Base-by-base conservation (phyloP, 116 monocot species). In the Papilionanthe hybrid region DNA sequence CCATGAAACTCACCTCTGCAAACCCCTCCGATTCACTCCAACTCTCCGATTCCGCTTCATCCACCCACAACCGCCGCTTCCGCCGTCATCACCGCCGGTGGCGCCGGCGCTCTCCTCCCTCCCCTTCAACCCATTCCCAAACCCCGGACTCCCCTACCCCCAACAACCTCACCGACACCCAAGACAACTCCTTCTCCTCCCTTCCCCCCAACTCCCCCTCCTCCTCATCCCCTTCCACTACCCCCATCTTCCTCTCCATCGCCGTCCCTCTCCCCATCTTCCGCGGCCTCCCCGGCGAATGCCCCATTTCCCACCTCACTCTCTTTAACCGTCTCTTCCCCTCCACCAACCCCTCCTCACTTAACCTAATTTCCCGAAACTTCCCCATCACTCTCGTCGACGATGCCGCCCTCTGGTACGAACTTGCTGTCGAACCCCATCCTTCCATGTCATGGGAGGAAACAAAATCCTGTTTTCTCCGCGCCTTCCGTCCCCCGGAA, bases 391-490 rank as follows among this genome's bases (percentile, higher is more conserved):
- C 95, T 4, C 92, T 95, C 43, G 81, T 89, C 79, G 88, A 74
- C 81, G 84, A 90, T 32, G 95, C 95, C 42, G 85, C 89, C 37
- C 89, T 91, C 41, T 95, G 95, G 95, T 92, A 92, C 90, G 94
- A 94, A 19, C 87, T 95, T 79, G 20, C 48, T 48, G 77, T 88
- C 13, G 86, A 87, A 37, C 85, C 89, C 42, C 43, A 79, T 44
- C 58, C 80, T 7, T 47, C 79, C 22, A 37, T 82, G 42, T 48
- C 86, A 1, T 95, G 95, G 95, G 74, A 77, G 19, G 83, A 83
- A 1, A 57, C 87, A 65, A 79, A 84, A 19, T 37, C 82, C 41
- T 66, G 77, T 48, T 95, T 95, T 86, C 76, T 92, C 41, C 28
- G 27, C 5, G 79, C 87, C 45, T 95, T 84, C 85, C 79, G 78